Evolutionary conservation across 805 yeast species (phyloP).

Genomic region (Kazachstania viticola): DNA sequence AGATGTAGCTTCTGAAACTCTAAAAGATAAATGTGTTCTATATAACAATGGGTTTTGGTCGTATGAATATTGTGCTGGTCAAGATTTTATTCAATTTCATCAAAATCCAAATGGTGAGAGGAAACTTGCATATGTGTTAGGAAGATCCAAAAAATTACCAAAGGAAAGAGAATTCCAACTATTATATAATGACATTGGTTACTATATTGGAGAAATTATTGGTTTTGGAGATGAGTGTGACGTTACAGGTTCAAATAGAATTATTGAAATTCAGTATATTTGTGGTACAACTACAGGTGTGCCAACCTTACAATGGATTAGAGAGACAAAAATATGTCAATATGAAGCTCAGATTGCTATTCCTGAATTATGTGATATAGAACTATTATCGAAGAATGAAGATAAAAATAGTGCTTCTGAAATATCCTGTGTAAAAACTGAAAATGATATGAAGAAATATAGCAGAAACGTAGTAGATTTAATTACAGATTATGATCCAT

Average conservation of each 20-base stretch:
- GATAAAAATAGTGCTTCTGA: conserved; percentile 14
- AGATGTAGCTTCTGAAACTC: conserved; percentile 7
- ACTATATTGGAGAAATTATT: conserved; percentile 27
- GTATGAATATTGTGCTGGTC: conserved; percentile 39
- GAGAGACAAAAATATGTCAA: conserved; percentile 46
- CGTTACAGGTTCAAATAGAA: conserved; percentile 40
- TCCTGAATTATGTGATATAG: conserved; percentile 37
- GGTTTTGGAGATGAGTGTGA: conserved; percentile 50
- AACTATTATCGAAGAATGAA: conserved; percentile 16
- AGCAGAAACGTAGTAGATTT: conserved; percentile 7
- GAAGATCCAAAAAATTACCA: conserved; percentile 18
- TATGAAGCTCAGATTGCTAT: conserved; percentile 42
- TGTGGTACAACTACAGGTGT: conserved; percentile 32
- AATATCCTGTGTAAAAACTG: conserved; percentile 7
- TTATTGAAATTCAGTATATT: conserved; percentile 42
- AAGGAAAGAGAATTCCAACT: conserved; percentile 21
- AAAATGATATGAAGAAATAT: not conserved
- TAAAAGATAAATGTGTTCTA: conserved; percentile 16
- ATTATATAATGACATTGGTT: conserved; percentile 25
- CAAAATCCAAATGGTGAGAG: conserved; percentile 4
- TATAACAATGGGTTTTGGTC: conserved; percentile 40
- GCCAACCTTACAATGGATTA: conserved; percentile 28
- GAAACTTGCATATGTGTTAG: conserved; percentile 6
- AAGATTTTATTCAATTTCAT: conserved; percentile 39
- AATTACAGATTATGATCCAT: conserved; percentile 13